Evolutionary conservation across 2,329 filamentous ascomycete genomes (phyloP), one percentile per base, ranked within the genome.

Genomic region (Penicillium brasilianum): DNA sequence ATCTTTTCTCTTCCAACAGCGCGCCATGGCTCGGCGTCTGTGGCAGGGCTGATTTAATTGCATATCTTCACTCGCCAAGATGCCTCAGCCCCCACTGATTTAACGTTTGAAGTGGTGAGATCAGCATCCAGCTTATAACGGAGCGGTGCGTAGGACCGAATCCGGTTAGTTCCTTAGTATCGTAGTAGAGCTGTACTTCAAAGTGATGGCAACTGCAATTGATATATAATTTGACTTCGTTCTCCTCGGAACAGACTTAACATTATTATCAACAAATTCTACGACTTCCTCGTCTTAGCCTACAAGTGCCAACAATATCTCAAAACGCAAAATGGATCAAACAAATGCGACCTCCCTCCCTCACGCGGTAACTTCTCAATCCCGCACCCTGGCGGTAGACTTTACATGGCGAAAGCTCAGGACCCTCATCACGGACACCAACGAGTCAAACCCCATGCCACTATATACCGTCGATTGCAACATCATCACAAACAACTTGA

Each of bases 381-480:
- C 66, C 20, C 62, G 48, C 20, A 54, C 56, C 1, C 57, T 70
- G n/a, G 43, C 65, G 51, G 67, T 73, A n/a, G 66, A 72, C 39
- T 71, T 71, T 57, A 60, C 60, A 16, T 72, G 71, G 71, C 64
- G 55, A 16, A 69, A 68, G 18, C 65, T 65, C 51, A 61, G 67
- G 44, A 51, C 55, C 34, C 60, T 65, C 46, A 64, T 73, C 52
- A 66, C 59, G n/a, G 57, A 69, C 8, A 41, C 59, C 59, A 58
- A 60, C 43, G 50, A 64, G 25, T 58, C 65, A 6, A 50, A 60
- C 16, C 36, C 61, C 2, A 50, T 50, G 1, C 64, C 64, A 3
- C 22, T 71, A 44, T 72, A 72, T 59, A 60, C 60, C 36, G 61
- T 69, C 7, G 30, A 66, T 54, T 64, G 46, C 36, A 32, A 54